Evolutionary conservation across 768 basidiomycete species (phyloP), one percentile per base, ranked within the genome.

Genomic region (Chalciporus chontae): DNA sequence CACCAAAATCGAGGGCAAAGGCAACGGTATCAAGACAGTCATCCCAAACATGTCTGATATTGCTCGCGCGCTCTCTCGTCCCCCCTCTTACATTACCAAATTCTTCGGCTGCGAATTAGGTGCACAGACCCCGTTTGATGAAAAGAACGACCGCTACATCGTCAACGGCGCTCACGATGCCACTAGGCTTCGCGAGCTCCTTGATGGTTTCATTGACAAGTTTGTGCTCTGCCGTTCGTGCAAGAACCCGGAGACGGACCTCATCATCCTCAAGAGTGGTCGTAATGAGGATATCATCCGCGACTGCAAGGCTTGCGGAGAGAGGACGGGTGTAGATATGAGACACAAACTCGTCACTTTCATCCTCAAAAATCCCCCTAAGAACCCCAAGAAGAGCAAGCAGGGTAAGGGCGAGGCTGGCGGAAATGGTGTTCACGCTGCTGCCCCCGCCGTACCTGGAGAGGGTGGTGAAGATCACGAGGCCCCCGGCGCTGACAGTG

Each of bases 1-100:
- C 56, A 95, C 89, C 55, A 98, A 98, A 77, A 94, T 98, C 31
- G 96, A 99, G 74, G 96, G 96, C 62, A 94, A 94, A 71, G 96
- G 96, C 53, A 99, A 99, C 69, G 96, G 96, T 62, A 98, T 99
- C 74, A 99, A 99, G 77, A 99, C 96, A 40, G 94, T 99, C 65
- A 74, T 97, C 47, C 94, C 94, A 17, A 99, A 99, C 73, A 97
- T 99, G 93, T 83, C 91, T 52, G 96, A 98, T 70, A 87, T 99
- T 57, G 92, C 95, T 42, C 87, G 92, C 56, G 94, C 96, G 40
- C 82, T 99, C 57, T 90, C 86, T 63, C 87, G 96, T 51, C 95
- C 95, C 52, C 89, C 96, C 23, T 81, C 94, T 38, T 96, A 98
- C 69, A 88, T 95, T 54, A 97, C 95, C 71, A 99, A 99, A 72